Base-by-base conservation (phyloP, 768 basidiomycete genomes). In the Termitomyces sp. region DNA sequence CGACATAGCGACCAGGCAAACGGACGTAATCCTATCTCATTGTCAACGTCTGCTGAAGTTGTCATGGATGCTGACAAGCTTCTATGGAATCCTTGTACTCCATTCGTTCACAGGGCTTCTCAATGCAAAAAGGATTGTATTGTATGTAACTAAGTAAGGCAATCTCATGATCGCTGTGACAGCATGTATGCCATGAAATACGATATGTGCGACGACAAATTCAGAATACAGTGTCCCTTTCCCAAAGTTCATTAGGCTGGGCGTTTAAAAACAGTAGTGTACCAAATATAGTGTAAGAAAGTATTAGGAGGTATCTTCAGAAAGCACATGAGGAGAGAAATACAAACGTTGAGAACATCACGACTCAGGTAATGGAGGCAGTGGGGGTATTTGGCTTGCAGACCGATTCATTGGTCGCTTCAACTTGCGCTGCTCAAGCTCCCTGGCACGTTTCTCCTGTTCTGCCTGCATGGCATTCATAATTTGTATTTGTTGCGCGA, bases 401-500 rank as follows among this genome's bases (percentile, higher is more conserved):
- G 62, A 63, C 28, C 70, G 63, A 50, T 68, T 67, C 21, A 66
- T 64, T 10, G 79, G 77, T 53, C 87, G 78, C 64, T 82, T 83
- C 38, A 79, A 68, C 67, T 80, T 86, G 61, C 83, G 81, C 60
- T 78, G 74, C 64, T 82, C 79, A 12, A 75, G 72, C 58, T 84
- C 84, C 57, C 79, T 80, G 50, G 83, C 81, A n/a, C 85, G 80
- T 54, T 81, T 78, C 66, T 92, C 88, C 62, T 89, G 87, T 66
- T 94, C 91, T 5, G 83, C 84, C 64, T 90, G 89, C 77, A 94
- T 83, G n/a, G 83, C 81, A 35, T 80, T 76, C 78, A 91, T 84
- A 38, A 92, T 91, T 60, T 87, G 84, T 58, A 94, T 73, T 61
- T 96, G 94, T 66, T 94, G 91, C 2, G 86, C 77, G 60, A 96